These are phyloP conservation scores for Spongispora temasekensis DNA, from an alignment of 1,284 basidiomycete genomes.

Conservation along the genomic window DNA sequence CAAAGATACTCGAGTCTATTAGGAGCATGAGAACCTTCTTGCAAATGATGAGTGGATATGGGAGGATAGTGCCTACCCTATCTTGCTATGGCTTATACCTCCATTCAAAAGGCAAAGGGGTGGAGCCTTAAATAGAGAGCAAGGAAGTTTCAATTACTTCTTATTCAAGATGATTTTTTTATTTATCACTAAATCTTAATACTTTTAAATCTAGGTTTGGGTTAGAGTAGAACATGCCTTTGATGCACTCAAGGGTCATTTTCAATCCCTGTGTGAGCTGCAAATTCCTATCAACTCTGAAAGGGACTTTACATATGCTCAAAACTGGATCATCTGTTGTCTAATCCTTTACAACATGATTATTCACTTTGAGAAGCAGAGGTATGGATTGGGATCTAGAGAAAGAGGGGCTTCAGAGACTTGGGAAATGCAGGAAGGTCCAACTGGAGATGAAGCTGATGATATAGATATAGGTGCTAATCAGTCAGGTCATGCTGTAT, in stretches of 20 bases:
- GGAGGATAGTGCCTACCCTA: no score
- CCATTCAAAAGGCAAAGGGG: constrained; percentile 7
- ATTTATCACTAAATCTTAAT: background rate
- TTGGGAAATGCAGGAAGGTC: no score
- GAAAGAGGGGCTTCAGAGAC: no score
- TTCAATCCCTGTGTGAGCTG: no score
- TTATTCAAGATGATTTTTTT: constrained; percentile 1
- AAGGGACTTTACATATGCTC: constrained; percentile 1
- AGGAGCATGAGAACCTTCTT: constrained; percentile 1
- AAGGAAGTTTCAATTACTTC: background rate
- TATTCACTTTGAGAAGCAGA: no score
- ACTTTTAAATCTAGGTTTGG: background rate
- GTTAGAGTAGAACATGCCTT: constrained; percentile 7
- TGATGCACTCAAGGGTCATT: constrained; percentile 12
- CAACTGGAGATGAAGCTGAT: no score
- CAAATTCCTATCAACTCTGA: no score
- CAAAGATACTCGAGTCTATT: constrained; percentile 4
- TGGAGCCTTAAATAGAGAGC: no score
- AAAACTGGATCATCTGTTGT: background rate
- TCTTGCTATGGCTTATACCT: constrained; percentile 11
- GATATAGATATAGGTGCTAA: no score
- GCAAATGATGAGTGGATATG: no score
- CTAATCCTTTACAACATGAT: no score
- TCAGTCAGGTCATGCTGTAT: no score
- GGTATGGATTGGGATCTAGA: constrained; percentile 8